Evolutionary conservation across 768 basidiomycete genomes (phyloP), one percentile per base, ranked within the genome.

Genomic region (Cubamyces sp.): DNA sequence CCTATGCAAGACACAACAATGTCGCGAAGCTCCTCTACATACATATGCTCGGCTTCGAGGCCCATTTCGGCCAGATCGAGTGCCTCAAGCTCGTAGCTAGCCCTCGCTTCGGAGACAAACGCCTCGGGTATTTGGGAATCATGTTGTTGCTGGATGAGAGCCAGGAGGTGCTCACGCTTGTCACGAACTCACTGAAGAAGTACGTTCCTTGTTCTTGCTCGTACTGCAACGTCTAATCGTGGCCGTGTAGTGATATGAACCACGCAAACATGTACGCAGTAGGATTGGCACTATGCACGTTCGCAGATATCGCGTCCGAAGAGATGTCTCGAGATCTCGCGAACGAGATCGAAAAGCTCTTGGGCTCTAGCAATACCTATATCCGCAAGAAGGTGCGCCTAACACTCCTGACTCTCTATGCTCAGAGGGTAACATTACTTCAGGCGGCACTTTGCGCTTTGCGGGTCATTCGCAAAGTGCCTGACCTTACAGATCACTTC

Each of bases 211-310:
- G 43, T 34, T 57, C 45, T 48, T 15, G 28, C 30, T 7, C n/a
- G 0, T 18, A 18, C 21, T 41, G 23, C 37, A 19, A 16, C 18
- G 23, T 61, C 68, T 73, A 9, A 67, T 59, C 15, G 21, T 16
- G 15, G 55, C 41, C 25, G 34, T 18, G 26, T 69, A 99, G 96
- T 78, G 97, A 99, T 77, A 93, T 99, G 94, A 98, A 98, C 75
- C 96, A 98, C 74, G 89, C 96, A 1, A 98, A 98, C 76, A 97
- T 97, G 93, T 98, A 98, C 74, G 93, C 92, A 3, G 97, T 98
- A 25, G 97, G 97, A 6, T 84, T 99, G 58, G 96, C 95, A 2
- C 85, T 99, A 39, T 98, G 95, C 70, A 98, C 97, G 0, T 98
- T 99, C 72, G 97, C 96, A 61, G 98, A 98, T 72, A 98, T 98